Conservation (phyloP, 805 yeast species). For the Saturnispora ahearnii region DNA sequence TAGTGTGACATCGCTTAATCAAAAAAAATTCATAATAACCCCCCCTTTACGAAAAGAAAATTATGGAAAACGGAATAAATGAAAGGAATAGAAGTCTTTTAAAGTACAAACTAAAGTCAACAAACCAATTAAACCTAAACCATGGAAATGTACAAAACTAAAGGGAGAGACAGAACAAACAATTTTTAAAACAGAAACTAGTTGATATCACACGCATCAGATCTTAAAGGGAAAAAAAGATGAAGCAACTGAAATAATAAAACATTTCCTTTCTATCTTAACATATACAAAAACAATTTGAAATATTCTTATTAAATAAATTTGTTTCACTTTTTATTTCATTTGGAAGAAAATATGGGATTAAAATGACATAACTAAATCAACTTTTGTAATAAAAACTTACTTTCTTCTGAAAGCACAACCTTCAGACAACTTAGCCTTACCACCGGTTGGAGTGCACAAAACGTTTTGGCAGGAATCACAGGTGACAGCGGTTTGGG, state of each 20-base stretch:
- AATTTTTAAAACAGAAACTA: background rate
- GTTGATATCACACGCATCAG: background rate
- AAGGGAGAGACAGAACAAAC: background rate
- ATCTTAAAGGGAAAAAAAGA: background rate
- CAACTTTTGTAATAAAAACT: constrained; percentile 19
- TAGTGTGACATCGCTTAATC: background rate
- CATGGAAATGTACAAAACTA: background rate
- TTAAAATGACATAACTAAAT: background rate
- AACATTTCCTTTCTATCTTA: background rate
- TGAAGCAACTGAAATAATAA: background rate
- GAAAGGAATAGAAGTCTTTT: constrained; percentile 1
- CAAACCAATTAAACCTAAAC: background rate
- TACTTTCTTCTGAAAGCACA: constrained; percentile 99
- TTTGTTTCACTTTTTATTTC: background rate
- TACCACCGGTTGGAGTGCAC: constrained; percentile 99
- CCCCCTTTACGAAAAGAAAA: background rate
- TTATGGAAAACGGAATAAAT: background rate
- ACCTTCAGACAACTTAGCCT: constrained; percentile 99
- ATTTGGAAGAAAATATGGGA: background rate
- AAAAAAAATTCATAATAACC: background rate
- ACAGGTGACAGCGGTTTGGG: constrained; percentile 99
- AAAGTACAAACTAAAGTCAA: background rate
- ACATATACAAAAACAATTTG: background rate
- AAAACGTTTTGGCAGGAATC: constrained; percentile 97
- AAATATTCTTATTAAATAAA: background rate